Evolutionary conservation across 139 green algal species (phyloP).

Genomic region (Tetradesmus lagerheimii): DNA sequence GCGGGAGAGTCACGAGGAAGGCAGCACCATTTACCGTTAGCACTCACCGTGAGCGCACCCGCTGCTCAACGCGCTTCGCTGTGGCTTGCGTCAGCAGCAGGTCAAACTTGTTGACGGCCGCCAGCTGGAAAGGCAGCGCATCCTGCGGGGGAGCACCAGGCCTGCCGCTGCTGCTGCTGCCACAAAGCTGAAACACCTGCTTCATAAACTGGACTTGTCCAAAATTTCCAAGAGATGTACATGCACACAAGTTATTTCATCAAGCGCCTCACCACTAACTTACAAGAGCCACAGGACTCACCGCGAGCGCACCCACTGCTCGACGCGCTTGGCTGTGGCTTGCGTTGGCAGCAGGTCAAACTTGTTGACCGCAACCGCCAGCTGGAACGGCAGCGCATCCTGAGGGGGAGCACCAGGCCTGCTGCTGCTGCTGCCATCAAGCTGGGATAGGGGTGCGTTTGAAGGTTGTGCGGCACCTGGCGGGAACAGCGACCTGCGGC

Average conservation of each 20-base stretch:
- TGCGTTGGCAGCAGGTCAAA: conserved; percentile 87
- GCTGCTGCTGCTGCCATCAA: background rate
- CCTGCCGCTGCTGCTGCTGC: background rate
- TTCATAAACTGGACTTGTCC: too few relatives aligned
- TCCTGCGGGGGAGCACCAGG: background rate
- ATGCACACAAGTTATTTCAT: background rate
- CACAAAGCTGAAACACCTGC: background rate
- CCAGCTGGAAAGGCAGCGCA: conserved; percentile 65
- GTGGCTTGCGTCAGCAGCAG: conserved; percentile 77
- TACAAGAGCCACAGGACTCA: background rate
- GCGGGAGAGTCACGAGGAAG: too few relatives aligned
- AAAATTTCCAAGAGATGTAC: too few relatives aligned
- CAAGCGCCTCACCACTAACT: too few relatives aligned
- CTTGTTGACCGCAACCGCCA: conserved; percentile 97
- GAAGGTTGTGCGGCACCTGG: background rate
- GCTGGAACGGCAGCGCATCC: conserved; percentile 52
- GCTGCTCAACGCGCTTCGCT: conserved; percentile 57
- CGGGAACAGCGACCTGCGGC: conserved; percentile 32
- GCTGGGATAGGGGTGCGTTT: background rate
- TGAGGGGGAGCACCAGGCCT: background rate
- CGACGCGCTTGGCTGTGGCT: conserved; percentile 43
- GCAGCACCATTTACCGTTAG: too few relatives aligned
- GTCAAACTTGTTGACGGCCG: conserved; percentile 97
- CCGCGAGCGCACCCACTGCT: conserved; percentile 76
- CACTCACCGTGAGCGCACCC: conserved; percentile 67